A percentile compares a stretch with the other conserved stretches of the same genome.
These are phyloP conservation scores for Marasmius sp. DNA, from an alignment of 1,284 basidiomycete species.

Conservation along the genomic window DNA sequence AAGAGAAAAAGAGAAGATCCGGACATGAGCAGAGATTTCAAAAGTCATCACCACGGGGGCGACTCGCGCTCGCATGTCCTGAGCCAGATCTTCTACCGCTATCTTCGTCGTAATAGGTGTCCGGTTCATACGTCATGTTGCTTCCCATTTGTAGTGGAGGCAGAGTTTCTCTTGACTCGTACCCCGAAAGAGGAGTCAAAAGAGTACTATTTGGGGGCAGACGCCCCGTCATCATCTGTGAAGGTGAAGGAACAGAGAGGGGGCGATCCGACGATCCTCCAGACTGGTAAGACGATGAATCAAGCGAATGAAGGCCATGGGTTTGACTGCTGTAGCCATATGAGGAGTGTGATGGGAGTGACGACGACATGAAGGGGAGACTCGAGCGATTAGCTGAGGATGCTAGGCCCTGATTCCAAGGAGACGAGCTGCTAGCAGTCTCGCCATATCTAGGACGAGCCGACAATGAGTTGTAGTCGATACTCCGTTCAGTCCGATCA, in stretches of 20 bases:
- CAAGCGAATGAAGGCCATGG: constrained; percentile 3
- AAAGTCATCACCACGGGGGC: constrained; percentile 35
- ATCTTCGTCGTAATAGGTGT: constrained; percentile 34
- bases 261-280: constrained; percentile 8
- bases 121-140: constrained; percentile 12
- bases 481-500: constrained; percentile 1
- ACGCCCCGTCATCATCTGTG: constrained; percentile 25
- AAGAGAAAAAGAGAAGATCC: not conserved
- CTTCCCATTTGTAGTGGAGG: constrained; percentile 7
- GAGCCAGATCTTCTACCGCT: constrained; percentile 35
- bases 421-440: not conserved
- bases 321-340: not conserved
- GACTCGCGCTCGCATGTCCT: constrained; percentile 37
- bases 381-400: constrained; percentile 7
- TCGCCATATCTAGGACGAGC: constrained; percentile 9
- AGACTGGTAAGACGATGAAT: constrained; percentile 2
- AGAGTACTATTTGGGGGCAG: constrained; percentile 50
- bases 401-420: constrained; percentile 4
- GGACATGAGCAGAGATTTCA: constrained; percentile 12
- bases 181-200: constrained; percentile 49
- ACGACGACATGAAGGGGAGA: constrained; percentile 10
- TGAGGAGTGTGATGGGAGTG: constrained; percentile 10
- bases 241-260: constrained; percentile 14
- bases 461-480: constrained; percentile 1
- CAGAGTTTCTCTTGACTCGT: constrained; percentile 25